Conservation (phyloP, 2,329 filamentous ascomycete genomes). For the Aspergillus unguis region DNA sequence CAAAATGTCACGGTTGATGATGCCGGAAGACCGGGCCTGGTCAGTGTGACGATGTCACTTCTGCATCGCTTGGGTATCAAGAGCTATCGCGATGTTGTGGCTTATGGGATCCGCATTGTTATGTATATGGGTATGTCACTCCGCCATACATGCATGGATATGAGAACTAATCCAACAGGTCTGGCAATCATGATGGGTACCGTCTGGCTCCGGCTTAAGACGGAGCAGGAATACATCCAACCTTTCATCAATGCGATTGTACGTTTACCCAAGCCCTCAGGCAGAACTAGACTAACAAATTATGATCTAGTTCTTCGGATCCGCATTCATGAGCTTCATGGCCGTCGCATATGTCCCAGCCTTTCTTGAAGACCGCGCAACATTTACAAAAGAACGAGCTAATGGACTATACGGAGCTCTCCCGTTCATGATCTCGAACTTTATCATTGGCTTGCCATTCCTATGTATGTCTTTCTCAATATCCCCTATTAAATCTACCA, state of each 20-base stretch:
- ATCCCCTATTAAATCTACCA: neutral
- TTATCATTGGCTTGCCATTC: slow-evolving; percentile 76
- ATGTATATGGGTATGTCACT: slow-evolving; percentile 67
- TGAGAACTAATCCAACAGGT: slow-evolving; percentile 34
- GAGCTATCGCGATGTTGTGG: slow-evolving; percentile 77
- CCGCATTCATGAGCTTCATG: slow-evolving; percentile 77
- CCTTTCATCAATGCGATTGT: slow-evolving; percentile 77
- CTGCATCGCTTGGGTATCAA: slow-evolving; percentile 80
- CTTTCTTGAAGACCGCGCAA: slow-evolving; percentile 73
- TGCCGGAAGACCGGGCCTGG: slow-evolving; percentile 41
- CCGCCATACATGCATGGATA: neutral
- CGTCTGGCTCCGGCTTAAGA: slow-evolving; percentile 71
- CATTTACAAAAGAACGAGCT: slow-evolving; percentile 71
- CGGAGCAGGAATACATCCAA: slow-evolving; percentile 70
- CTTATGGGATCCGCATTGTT: slow-evolving; percentile 74
- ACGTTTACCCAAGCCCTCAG: slow-evolving; percentile 18
- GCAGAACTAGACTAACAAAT: neutral
- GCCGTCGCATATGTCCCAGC: slow-evolving; percentile 80
- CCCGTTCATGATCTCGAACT: slow-evolving; percentile 73
- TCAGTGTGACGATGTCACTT: slow-evolving; percentile 59
- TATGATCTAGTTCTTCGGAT: slow-evolving; percentile 58
- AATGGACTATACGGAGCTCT: slow-evolving; percentile 78
- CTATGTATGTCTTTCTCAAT: slow-evolving; percentile 51
- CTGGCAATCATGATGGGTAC: slow-evolving; percentile 86
- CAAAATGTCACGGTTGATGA: slow-evolving; percentile 18